phyloP scores from a whole-genome alignment of 805 yeast species.

The Saccharomycopsis malanga region DNA sequence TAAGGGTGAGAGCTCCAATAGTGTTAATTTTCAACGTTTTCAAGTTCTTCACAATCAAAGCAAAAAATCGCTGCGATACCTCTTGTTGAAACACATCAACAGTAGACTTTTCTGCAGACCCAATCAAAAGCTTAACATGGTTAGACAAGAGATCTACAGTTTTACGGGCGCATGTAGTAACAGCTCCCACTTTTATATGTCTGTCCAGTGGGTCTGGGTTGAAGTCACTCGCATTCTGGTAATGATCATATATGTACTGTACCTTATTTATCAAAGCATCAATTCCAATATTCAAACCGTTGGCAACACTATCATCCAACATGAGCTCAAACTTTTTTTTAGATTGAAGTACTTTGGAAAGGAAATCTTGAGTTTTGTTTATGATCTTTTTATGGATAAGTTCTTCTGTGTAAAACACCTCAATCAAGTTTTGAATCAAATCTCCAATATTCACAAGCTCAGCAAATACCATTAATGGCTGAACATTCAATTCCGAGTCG shows the following conservation, averaged over 20 bases:
- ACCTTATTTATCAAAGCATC: conserved; percentile 82
- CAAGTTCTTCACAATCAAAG: conserved; percentile 65
- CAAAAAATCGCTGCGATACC: conserved; percentile 80
- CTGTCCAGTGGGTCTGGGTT: conserved; percentile 36
- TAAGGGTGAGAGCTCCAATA: conserved; percentile 75
- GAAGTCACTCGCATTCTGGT: conserved; percentile 56
- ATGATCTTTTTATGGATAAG: conserved; percentile 48
- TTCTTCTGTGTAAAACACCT: conserved; percentile 85
- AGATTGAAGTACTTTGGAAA: conserved; percentile 67
- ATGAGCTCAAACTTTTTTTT: conserved; percentile 76
- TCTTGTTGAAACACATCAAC: conserved; percentile 93
- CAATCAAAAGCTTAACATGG: conserved; percentile 67
- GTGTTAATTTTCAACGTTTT: conserved; percentile 68
- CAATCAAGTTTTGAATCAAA: conserved; percentile 84
- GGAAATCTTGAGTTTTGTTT: conserved; percentile 66
- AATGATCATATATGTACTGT: conserved; percentile 48
- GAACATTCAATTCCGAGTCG: conserved; percentile 38
- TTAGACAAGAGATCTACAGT: conserved; percentile 56
- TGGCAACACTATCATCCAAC: conserved; percentile 85
- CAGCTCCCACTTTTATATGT: conserved; percentile 10
- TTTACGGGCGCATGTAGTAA: conserved; percentile 43
- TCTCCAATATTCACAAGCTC: conserved; percentile 92
- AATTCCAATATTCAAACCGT: conserved; percentile 87
- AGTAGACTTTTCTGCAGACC: conserved; percentile 80
- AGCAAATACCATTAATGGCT: conserved; percentile 79